Percentiles rank a stretch among this genome's conserved stretches.
These are phyloP conservation scores for Zizania palustris DNA, from an alignment of 202 grass and related monocot species.

Conservation along the genomic window DNA sequence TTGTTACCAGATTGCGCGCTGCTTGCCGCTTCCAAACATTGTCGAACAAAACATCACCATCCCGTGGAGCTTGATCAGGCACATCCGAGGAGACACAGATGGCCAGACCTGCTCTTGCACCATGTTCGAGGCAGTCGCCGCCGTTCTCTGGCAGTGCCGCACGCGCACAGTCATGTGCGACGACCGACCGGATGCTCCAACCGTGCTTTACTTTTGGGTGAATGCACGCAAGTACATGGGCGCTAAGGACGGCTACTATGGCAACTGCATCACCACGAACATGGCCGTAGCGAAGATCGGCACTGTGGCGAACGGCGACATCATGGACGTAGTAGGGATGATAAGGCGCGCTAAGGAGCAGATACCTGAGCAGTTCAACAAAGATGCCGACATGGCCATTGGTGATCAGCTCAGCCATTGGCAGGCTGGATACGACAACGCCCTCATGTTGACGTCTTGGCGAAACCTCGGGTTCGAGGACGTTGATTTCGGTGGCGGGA, in stretches of 20 bases:
- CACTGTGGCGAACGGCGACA: slow-evolving; percentile 9
- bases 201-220: slow-evolving; percentile 25
- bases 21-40: not conserved
- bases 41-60: slow-evolving; percentile 22
- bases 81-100: not conserved
- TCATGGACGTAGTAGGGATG: not conserved
- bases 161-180: slow-evolving; percentile 1
- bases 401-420: no score
- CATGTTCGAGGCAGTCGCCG: slow-evolving; percentile 33
- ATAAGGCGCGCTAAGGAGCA: no score
- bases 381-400: no score
- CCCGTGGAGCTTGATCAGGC: slow-evolving; percentile 29
- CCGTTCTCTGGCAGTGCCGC: slow-evolving; percentile 35
- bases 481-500: no score
- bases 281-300: not conserved
- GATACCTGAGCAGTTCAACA: no score
- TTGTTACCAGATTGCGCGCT: no score
- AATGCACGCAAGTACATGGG: slow-evolving; percentile 30
- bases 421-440: no score
- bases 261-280: slow-evolving; percentile 43
- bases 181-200: not conserved
- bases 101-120: not conserved
- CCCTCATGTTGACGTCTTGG: no score
- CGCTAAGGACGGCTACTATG: slow-evolving; percentile 48
- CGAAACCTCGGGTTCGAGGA: no score